Base-by-base conservation (phyloP, 1,139 yeast genomes). In the Geotrichum bryndzae region DNA sequence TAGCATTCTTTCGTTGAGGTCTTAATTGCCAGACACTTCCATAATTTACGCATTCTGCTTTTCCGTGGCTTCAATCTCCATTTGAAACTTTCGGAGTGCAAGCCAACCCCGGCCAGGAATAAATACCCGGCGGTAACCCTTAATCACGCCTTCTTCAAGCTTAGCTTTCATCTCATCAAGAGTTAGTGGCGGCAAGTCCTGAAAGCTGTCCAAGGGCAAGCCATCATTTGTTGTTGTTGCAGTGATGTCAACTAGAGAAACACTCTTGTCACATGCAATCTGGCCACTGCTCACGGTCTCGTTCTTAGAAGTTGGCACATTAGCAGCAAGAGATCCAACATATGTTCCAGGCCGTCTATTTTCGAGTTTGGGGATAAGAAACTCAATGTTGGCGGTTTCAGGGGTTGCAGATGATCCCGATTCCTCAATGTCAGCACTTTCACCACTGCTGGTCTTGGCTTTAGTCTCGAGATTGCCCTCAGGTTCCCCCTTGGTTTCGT, bases 31-130 rank as follows among this genome's bases (percentile, higher is more conserved):
- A 25, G 27, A 25, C 27, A 25, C 27, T 3, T 33, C 38, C 15
- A 10, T 33, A 8, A 33, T 33, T 11, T 33, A 13, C 38, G 10
- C 2, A 8, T 2, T 8, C 15, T 33, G 11, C 15, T 8, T 33
- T 33, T 33, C 38, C 38, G 15, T 10, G 8, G 38, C 38, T 11
- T 50, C 58, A 4, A 57, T 64, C 57, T 69, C 82, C 56, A 67
- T 69, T 60, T 74, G 76, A 52, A 81, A 67, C 60, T 72, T 70
- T 48, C 73, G 73, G 1, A 75, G 68, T 0, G 81, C 73, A 27
- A 80, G 75, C 87, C 87, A 84, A 0, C 87, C 87, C 56, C 82
- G 70, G 2, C 80, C 80, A 0, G 84, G 85, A 29, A 83, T 72
- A 64, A 80, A 81, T 5, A 83, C 68, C 45, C 87, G 71, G 53